These are phyloP conservation scores for Purpureocillium lavendulum DNA, from an alignment of 2,329 filamentous ascomycete species.

Conservation along the genomic window DNA sequence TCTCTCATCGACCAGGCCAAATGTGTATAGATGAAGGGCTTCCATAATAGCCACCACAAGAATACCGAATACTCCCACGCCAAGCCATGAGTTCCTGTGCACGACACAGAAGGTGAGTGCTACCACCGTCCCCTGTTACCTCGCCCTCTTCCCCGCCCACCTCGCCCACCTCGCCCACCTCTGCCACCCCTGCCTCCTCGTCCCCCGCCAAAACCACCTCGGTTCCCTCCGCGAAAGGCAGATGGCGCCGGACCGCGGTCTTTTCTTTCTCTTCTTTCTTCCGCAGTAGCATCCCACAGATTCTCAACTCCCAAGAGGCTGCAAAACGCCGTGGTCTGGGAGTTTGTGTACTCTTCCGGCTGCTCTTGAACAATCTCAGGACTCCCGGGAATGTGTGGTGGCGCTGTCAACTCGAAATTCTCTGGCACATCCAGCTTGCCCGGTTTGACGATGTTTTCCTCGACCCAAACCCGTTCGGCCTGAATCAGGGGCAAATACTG, in stretches of 20 bases:
- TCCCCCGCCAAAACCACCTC: constrained; percentile 27
- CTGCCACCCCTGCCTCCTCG: constrained; percentile 26
- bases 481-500: constrained; percentile 62
- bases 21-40: too few relatives aligned
- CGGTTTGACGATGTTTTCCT: constrained; percentile 59
- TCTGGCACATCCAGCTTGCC: constrained; percentile 62
- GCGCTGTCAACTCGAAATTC: constrained; percentile 72
- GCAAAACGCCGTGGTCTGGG: constrained; percentile 79
- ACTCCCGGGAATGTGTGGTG: constrained; percentile 51
- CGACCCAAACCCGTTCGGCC: constrained; percentile 68
- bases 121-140: constrained; percentile 7
- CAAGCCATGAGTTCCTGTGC: neutral
- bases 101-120: neutral
- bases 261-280: constrained; percentile 56
- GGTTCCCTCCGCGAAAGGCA: constrained; percentile 20
- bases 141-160: constrained; percentile 14
- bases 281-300: constrained; percentile 61
- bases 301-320: constrained; percentile 69
- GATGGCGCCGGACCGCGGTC: constrained; percentile 45
- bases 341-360: constrained; percentile 76
- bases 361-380: constrained; percentile 52
- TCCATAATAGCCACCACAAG: too few relatives aligned
- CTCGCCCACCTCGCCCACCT: constrained; percentile 25
- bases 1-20: too few relatives aligned
- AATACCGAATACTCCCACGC: too few relatives aligned